Percentiles rank a stretch among this genome's conserved stretches.
Conservation (phyloP, 768 basidiomycete genomes). For the Auricularia cornea region DNA sequence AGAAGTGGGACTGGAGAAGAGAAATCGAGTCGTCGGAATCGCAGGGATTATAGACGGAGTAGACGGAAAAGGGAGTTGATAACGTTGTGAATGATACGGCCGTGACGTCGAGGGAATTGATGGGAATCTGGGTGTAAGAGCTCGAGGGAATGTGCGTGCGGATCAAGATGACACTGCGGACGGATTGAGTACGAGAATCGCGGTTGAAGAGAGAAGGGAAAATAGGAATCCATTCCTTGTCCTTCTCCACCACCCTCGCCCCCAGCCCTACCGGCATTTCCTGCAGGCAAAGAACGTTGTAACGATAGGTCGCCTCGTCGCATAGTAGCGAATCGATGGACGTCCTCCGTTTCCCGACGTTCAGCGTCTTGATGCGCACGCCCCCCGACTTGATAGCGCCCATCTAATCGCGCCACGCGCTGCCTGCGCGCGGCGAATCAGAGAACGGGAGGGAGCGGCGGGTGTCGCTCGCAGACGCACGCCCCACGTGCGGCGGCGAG, state of each 20-base stretch:
- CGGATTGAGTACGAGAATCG: neutral
- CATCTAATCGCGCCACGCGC: neutral
- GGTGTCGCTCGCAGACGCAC: too few species aligned
- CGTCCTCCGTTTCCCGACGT: neutral
- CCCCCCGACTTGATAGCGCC: neutral
- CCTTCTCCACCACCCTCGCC: neutral
- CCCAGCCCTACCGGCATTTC: neutral
- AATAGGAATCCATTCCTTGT: neutral
- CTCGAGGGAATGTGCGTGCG: slow-evolving; percentile 28
- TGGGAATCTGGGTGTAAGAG: slow-evolving; percentile 18
- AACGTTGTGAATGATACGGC: neutral
- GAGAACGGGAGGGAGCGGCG: too few species aligned
- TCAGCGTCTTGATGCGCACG: neutral
- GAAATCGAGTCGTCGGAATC: neutral
- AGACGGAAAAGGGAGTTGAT: neutral
- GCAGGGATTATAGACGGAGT: neutral
- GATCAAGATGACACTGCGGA: neutral
- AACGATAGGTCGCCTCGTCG: neutral
- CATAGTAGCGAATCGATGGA: neutral
- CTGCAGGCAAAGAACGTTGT: neutral
- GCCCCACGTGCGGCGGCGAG: neutral
- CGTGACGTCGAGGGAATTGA: neutral
- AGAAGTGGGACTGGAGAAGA: neutral
- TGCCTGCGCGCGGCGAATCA: too few species aligned
- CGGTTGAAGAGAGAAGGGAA: neutral